Base-by-base conservation (phyloP, 140 eudicot genomes). In the Flaveria floridana region DNA sequence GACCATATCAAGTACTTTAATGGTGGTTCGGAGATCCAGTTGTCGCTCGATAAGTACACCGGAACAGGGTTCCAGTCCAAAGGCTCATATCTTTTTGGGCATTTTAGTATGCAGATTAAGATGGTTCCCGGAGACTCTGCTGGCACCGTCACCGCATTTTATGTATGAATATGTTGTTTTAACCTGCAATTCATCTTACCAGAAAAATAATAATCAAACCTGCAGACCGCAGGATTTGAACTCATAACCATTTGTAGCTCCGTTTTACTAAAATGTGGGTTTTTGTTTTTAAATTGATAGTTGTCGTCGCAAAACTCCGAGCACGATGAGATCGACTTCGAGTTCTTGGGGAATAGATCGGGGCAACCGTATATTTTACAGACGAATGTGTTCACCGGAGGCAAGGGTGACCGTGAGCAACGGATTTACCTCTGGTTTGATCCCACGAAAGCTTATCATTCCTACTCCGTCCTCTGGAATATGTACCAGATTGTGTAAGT, bases 1-100 rank as follows among this genome's bases (percentile, higher is more conserved):
- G 97, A 92, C 73, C 97, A 92, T 70, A 89, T 92, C 73, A 92
- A 92, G 78, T 89, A 89, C 76, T 81, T 69, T 80, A 89, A 89
- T 73, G 96, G 98, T 2, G 98, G 96, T 68, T 76, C 83, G 18
- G 87, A 92, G 82, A 88, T 89, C 75, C 90, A 92, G 83, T 85
- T 89, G 63, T 15, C 8, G 57, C 84, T 92, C 14, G 98, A 92
- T 80, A 92, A 89, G 1, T 78, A 82, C 76, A 89, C 98, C 1
- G 97, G 97, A 41, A 87, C 93, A 4, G 93, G 93, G 6, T 87
- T 87, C 76, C 93, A 87, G 56, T 87, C 93, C 0, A 87, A 87
- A 68, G 93, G 93, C 10, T 85, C 89, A n/a, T 87, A 87, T 37
- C 85, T 87, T 19, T 87, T 87, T 18, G 93, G 93, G 6, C 93